A percentile compares a stretch with the other conserved stretches of the same genome.
Conservation (phyloP, 495 filamentous ascomycete species). For the Darksidea phi region DNA sequence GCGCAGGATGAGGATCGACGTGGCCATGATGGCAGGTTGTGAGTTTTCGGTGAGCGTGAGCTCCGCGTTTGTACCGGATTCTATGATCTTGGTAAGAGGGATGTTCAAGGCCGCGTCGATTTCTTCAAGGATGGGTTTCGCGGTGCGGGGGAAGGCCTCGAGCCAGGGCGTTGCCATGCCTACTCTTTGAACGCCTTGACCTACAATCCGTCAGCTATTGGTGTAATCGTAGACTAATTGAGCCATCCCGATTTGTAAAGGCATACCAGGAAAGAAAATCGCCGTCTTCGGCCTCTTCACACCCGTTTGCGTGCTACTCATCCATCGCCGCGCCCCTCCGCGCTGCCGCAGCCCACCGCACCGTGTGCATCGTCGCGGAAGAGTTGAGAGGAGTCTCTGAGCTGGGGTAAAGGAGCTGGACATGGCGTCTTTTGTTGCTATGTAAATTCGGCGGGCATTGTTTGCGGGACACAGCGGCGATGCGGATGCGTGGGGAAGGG, state of each 20-base stretch:
- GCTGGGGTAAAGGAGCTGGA: not conserved
- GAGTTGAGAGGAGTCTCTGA: not conserved
- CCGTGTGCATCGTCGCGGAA: not conserved
- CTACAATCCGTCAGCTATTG: constrained; percentile 45
- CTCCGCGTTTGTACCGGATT: constrained; percentile 68
- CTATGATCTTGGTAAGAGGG: constrained; percentile 72
- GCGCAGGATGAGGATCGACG: constrained; percentile 83
- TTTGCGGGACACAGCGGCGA: not conserved
- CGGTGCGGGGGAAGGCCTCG: constrained; percentile 74
- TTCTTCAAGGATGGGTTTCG: constrained; percentile 69
- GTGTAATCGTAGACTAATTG: not conserved
- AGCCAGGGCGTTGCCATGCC: constrained; percentile 88
- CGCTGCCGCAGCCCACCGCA: constrained; percentile 1
- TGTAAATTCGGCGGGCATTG: not conserved
- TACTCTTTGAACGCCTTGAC: constrained; percentile 91
- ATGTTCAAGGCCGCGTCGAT: constrained; percentile 74
- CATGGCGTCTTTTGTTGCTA: not conserved
- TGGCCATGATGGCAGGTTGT: constrained; percentile 95
- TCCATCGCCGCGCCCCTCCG: constrained; percentile 25
- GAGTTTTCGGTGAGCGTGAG: constrained; percentile 83
- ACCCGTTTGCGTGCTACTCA: constrained; percentile 14
- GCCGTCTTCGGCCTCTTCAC: constrained; percentile 43
- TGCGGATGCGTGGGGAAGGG: constrained; percentile 6
- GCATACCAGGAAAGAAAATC: constrained; percentile 47
- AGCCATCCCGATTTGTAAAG: not conserved